Base-by-base conservation (phyloP, 345 rosid genomes). In the Toxicodendron radicans region DNA sequence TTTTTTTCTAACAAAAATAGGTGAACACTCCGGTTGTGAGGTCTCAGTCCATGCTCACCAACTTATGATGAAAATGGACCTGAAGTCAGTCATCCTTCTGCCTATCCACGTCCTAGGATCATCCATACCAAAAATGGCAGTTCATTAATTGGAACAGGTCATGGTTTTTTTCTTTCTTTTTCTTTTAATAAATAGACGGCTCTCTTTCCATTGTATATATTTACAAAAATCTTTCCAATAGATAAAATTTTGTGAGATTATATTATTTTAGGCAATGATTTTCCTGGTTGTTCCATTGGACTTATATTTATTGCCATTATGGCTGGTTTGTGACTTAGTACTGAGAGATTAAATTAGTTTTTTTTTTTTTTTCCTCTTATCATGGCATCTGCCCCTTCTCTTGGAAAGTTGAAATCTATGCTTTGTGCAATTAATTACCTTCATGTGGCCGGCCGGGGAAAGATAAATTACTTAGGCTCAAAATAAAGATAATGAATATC, bases 151-250 rank as follows among this genome's bases (percentile, higher is more conserved):
- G 41, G 57, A 24, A 32, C 57, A 45, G 56, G 65, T 70, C 73
- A 23, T 45, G 27, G 2, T 0, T 11, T 24, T 46, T 61, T 1
- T 32, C 12, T 51, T 41, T 27, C 30, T 27, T 27, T 27, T 30
- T 7, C 35, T 33, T 72, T 48, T 66, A 46, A 43, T 23, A 32
- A 51, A 41, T 24, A 51, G 20, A 32, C 13, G 57, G 8, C 61
- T 12, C 32, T 54, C 11, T 23, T 17, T 51, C 27, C 17, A n/a
- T 1, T 80, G 73, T 78, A 71, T 45, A 76, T 66, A 64, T n/a
- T 8, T 73, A 35, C 60, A 58, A 73, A 38, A 41, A 12, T 68
- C 65, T 68, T 67, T 18, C 41, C 61, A 30, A 65, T 71, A 51
- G 62, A 66, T 70, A 12, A 70, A 73, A 54, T 63, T 65, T 56